Evolutionary conservation across 768 basidiomycete genomes (phyloP).

Genomic region (Tricholoma sp.): DNA sequence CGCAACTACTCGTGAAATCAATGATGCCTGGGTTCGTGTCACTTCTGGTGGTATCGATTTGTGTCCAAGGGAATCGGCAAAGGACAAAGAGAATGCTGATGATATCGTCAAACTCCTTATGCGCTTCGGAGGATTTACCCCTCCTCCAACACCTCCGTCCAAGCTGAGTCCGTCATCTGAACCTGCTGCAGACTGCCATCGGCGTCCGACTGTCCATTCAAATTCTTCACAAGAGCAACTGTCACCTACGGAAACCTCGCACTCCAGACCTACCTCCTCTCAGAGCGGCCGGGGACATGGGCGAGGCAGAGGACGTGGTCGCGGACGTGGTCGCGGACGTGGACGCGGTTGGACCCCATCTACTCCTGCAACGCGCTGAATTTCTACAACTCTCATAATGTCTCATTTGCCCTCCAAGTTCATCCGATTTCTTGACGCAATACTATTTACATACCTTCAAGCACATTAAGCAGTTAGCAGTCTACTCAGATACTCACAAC

Average conservation of each 20-base stretch:
- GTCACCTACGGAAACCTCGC: neutral
- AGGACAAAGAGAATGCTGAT: conserved; percentile 31
- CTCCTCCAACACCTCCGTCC: conserved; percentile 28
- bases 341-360: conserved; percentile 3
- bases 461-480: neutral
- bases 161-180: neutral
- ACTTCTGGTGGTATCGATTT: conserved; percentile 28
- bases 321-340: conserved; percentile 19
- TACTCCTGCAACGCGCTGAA: conserved; percentile 11
- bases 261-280: conserved; percentile 5
- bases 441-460: conserved; percentile 1
- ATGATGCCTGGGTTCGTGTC: conserved; percentile 44
- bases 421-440: neutral
- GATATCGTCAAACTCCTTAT: conserved; percentile 52
- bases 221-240: neutral
- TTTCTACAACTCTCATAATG: neutral
- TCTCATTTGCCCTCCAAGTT: no score
- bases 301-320: conserved; percentile 27
- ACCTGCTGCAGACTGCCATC: neutral
- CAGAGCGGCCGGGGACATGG: conserved; percentile 29
- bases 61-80: conserved; percentile 14
- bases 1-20: conserved; percentile 42
- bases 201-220: neutral
- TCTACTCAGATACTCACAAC: neutral
- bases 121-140: conserved; percentile 45